Evolutionary conservation across 805 yeast genomes (phyloP).

Genomic region (Sungouiozyma ichnusensis): DNA sequence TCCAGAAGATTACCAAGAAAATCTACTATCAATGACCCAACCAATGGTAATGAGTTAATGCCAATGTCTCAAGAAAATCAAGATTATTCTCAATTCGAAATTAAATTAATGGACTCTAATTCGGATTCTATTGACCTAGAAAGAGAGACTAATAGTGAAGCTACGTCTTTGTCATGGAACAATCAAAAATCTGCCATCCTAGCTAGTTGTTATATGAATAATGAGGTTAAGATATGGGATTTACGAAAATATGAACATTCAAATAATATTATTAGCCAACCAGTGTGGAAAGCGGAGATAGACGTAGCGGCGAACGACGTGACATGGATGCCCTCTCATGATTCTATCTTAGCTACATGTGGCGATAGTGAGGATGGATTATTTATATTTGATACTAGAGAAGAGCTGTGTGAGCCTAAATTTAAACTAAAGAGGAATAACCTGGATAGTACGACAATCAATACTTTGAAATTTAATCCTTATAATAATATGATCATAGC

Average conservation of each 20-base stretch:
- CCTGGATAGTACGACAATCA: too few species aligned
- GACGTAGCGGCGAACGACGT: slow-evolving; percentile 50
- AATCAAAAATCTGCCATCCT: slow-evolving; percentile 46
- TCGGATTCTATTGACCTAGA: slow-evolving; percentile 6
- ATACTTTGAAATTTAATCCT: slow-evolving; percentile 52
- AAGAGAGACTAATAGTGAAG: slow-evolving; percentile 36
- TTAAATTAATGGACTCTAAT: slow-evolving; percentile 8
- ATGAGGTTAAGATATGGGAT: slow-evolving; percentile 60
- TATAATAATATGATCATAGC: slow-evolving; percentile 47
- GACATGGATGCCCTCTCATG: slow-evolving; percentile 57
- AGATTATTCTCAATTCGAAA: not conserved
- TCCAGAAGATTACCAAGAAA: slow-evolving; percentile 30
- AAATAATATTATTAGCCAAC: slow-evolving; percentile 18
- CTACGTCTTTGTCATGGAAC: slow-evolving; percentile 73
- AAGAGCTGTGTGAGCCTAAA: slow-evolving; percentile 2
- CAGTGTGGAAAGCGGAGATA: slow-evolving; percentile 7
- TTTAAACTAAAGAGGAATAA: slow-evolving; percentile 2
- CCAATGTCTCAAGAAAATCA: slow-evolving; percentile 4
- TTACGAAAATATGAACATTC: slow-evolving; percentile 33
- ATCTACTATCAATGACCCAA: slow-evolving; percentile 1
- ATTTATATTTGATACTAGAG: slow-evolving; percentile 46
- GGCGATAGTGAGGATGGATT: slow-evolving; percentile 48
- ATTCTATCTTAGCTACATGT: slow-evolving; percentile 48
- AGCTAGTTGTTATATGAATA: slow-evolving; percentile 53
- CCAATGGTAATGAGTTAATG: not conserved